Conservation (phyloP, 225 moss, liverwort and hornwort genomes). For the Anthoceros angustus region DNA sequence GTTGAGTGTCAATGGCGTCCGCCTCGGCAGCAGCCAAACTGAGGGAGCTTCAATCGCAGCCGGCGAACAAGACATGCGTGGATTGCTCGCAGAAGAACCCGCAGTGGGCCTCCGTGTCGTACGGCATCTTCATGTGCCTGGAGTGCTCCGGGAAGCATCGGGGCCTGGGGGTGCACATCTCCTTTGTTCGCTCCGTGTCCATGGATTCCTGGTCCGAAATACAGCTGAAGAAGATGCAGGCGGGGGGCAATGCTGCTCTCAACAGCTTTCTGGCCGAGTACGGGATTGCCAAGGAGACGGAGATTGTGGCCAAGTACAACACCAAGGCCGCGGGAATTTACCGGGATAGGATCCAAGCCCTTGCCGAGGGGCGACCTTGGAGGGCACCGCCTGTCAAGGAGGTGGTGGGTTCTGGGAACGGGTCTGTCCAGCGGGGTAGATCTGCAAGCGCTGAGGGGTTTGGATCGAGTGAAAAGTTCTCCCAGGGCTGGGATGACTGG, state of each 20-base stretch:
- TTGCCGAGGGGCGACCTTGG: slow-evolving; percentile 83
- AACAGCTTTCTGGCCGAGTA: slow-evolving; percentile 67
- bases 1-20: slow-evolving; percentile 46
- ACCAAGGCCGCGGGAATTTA: slow-evolving; percentile 60
- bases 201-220: slow-evolving; percentile 99
- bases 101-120: slow-evolving; percentile 95
- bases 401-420: slow-evolving; percentile 17
- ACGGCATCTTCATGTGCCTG: slow-evolving; percentile 94
- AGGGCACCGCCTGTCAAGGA: slow-evolving; percentile 76
- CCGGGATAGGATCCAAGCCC: slow-evolving; percentile 75
- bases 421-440: slow-evolving; percentile 18
- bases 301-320: slow-evolving; percentile 78
- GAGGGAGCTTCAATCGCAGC: slow-evolving; percentile 62
- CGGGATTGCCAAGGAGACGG: slow-evolving; percentile 85
- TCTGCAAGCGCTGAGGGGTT: slow-evolving; percentile 14
- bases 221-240: slow-evolving; percentile 92
- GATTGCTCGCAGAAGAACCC: slow-evolving; percentile 96
- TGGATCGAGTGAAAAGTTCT: slow-evolving; percentile 14
- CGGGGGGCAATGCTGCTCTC: slow-evolving; percentile 59
- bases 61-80: slow-evolving; percentile 67
- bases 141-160: slow-evolving; percentile 99
- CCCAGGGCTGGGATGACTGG: slow-evolving; percentile 78
- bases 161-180: slow-evolving; percentile 90
- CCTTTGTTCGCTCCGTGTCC: slow-evolving; percentile 90
- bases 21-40: slow-evolving; percentile 57